phyloP scores from a whole-genome alignment of 257 asterid genomes.

The Solanum peruvianum region DNA sequence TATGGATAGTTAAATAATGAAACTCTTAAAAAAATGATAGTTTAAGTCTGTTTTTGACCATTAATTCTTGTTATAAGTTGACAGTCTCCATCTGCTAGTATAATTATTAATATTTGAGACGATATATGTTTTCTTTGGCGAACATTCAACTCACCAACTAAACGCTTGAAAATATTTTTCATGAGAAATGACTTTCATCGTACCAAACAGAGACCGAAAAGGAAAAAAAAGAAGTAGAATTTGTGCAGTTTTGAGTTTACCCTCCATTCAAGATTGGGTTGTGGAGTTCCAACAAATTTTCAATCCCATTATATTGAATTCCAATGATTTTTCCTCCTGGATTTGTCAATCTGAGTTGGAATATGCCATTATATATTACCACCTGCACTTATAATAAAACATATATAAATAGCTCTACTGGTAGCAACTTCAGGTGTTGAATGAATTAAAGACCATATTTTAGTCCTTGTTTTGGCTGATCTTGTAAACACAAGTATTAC shows the following conservation, averaged over 20 bases:
- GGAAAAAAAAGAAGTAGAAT: background rate
- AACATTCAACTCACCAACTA: background rate
- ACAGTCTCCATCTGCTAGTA: background rate
- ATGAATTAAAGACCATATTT: background rate
- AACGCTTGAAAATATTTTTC: background rate
- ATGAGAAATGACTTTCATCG: background rate
- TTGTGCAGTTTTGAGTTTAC: constrained; percentile 4
- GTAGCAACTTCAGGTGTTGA: background rate
- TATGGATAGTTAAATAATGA: background rate
- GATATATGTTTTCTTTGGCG: background rate
- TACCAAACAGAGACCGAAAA: background rate
- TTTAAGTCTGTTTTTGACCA: background rate
- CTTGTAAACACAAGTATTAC: background rate
- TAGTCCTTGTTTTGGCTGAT: background rate
- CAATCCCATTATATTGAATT: constrained; percentile 33
- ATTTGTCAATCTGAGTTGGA: constrained; percentile 30
- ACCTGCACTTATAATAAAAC: constrained; percentile 15
- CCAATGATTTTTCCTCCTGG: constrained; percentile 34
- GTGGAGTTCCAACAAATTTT: constrained; percentile 34
- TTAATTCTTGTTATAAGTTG: background rate
- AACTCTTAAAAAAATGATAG: background rate
- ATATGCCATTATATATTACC: constrained; percentile 37
- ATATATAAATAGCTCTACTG: background rate
- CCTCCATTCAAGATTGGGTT: constrained; percentile 41
- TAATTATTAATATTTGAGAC: background rate